These are phyloP conservation scores for Lepidopterella palustris DNA, from an alignment of 495 filamentous ascomycete genomes.

Conservation along the genomic window DNA sequence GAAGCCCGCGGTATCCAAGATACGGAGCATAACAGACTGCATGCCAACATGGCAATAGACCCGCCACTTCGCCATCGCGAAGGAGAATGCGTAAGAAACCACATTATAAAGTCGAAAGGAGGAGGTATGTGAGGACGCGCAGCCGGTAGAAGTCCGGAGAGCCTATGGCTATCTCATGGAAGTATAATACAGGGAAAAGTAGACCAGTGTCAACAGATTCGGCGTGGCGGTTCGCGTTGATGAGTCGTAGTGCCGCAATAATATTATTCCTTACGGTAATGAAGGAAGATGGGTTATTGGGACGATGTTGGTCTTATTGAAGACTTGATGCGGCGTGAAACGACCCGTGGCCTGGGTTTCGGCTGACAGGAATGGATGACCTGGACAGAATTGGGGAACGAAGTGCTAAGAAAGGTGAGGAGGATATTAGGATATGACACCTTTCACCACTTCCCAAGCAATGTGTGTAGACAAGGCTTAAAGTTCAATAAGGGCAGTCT, in stretches of 20 bases:
- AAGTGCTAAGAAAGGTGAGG: not conserved
- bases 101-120: not conserved
- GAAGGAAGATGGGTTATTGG: conserved; percentile 4
- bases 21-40: conserved; percentile 17
- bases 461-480: no score
- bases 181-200: not conserved
- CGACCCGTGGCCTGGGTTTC: conserved; percentile 16
- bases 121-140: not conserved
- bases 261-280: not conserved
- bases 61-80: conserved; percentile 21
- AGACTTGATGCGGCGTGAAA: conserved; percentile 4
- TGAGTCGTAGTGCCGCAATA: not conserved
- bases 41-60: conserved; percentile 8
- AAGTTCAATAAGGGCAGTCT: no score
- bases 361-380: conserved; percentile 2
- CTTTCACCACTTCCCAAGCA: no score
- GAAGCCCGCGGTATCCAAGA: conserved; percentile 20
- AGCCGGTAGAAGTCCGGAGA: conserved; percentile 2
- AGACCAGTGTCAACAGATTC: not conserved
- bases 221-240: not conserved
- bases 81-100: conserved; percentile 12
- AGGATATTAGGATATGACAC: no score
- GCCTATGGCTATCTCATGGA: conserved; percentile 26
- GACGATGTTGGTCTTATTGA: no score
- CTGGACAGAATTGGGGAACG: not conserved